Evolutionary conservation across 306 rosid species (phyloP).

Genomic region (Pueraria montana): DNA sequence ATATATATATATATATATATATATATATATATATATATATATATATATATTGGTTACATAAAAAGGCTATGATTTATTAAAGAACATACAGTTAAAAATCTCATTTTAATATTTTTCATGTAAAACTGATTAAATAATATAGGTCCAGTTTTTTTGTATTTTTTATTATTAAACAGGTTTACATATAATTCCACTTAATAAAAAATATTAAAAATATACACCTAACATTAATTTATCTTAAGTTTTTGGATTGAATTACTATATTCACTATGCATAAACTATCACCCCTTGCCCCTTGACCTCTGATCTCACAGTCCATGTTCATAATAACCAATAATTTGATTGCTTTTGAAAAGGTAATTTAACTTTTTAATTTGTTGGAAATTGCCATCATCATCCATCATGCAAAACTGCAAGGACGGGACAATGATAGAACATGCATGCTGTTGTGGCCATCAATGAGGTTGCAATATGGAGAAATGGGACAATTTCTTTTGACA

Average conservation of each 20-base stretch:
- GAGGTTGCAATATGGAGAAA: slow-evolving; percentile 3
- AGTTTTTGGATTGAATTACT: not conserved
- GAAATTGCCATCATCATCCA: not conserved
- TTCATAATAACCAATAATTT: not conserved
- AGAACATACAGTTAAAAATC: not conserved
- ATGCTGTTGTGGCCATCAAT: not conserved
- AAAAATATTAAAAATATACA: not conserved
- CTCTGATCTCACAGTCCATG: not conserved
- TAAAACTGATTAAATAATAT: not conserved
- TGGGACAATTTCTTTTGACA: not conserved
- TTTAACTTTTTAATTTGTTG: not conserved
- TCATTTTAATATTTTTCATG: not conserved
- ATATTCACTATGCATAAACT: not conserved
- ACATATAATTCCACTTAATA: no score
- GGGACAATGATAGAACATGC: not conserved
- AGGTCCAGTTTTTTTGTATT: not conserved
- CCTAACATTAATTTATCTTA: not conserved
- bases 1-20: no score
- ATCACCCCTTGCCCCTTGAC: not conserved
- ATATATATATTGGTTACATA: no score
- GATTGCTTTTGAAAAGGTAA: not conserved
- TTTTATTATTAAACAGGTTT: no score
- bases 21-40: no score
- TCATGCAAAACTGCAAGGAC: not conserved
- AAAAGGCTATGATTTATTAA: not conserved